Conservation (phyloP, 371 early-diverging fungal species). For the Mucor irregularis region DNA sequence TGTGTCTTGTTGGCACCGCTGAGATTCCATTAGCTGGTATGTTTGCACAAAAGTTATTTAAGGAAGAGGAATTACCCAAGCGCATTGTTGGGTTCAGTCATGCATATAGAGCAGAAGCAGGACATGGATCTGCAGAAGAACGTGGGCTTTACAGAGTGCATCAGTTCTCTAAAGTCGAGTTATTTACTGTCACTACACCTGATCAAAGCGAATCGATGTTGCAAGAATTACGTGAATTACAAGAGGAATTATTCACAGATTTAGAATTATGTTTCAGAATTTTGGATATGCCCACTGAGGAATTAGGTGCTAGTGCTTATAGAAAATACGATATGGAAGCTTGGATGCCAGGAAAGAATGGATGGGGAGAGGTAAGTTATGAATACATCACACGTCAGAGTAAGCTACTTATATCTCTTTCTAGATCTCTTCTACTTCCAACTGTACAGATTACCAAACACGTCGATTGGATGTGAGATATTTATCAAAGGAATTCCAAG, state of each 20-base stretch:
- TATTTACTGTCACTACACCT: conserved; percentile 78
- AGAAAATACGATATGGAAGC: conserved; percentile 94
- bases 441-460: conserved; percentile 86
- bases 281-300: conserved; percentile 92
- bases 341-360: conserved; percentile 89
- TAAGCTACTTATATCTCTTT: background rate
- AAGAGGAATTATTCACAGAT: conserved; percentile 75
- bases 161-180: conserved; percentile 93
- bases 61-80: conserved; percentile 62
- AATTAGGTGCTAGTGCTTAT: conserved; percentile 91
- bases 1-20: conserved; percentile 88
- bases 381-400: too few species aligned
- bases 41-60: conserved; percentile 63
- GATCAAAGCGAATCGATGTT: conserved; percentile 69
- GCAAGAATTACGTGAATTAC: conserved; percentile 72
- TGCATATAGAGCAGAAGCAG: conserved; percentile 91
- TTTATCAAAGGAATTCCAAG: conserved; percentile 30
- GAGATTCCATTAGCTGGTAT: conserved; percentile 92
- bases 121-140: conserved; percentile 81
- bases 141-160: conserved; percentile 92
- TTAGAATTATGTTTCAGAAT: conserved; percentile 83
- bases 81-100: conserved; percentile 80
- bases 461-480: conserved; percentile 74
- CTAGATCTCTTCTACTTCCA: conserved; percentile 79
- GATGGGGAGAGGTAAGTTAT: conserved; percentile 89